Evolutionary conservation across 495 filamentous ascomycete genomes (phyloP), one percentile per base, ranked within the genome.

Genomic region (Parathielavia hyrcaniae): DNA sequence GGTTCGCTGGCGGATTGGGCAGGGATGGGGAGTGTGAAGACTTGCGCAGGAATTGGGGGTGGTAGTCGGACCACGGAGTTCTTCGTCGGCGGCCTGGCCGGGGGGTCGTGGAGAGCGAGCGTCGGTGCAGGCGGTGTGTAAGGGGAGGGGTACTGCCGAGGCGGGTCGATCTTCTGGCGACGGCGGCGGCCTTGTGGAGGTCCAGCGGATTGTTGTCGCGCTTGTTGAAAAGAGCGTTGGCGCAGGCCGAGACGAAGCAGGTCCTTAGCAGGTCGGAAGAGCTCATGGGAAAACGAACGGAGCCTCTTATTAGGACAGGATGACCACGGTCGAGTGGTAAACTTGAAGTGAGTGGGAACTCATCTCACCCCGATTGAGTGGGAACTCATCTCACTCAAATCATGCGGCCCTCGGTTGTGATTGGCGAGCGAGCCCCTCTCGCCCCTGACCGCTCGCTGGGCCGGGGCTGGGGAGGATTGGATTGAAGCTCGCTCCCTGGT

Each of bases 321-420:
- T 47, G 59, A 57, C 43, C 55, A 56, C 26, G 2, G 6, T 30
- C 56, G 61, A n/a, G n/a, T n/a, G n/a, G n/a, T n/a, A n/a, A n/a
- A n/a, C n/a, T n/a, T n/a, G n/a, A n/a, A n/a, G n/a, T n/a, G n/a
- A 50, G 67, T 69, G 69, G 69, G 62, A 64, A 68, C 68, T 70
- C 68, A 70, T 70, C 68, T 70, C 68, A 59, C 60, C 62, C 58
- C 22, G 50, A 54, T 66, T n/a, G n/a, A 50, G 67, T 69, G 69
- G 69, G 62, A 64, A 68, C 68, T 70, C 68, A 70, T 70, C 68
- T 70, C 68, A 59, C 60, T 60, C 58, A 30, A 53, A 54, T 66
- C 58, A 68, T 61, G 62, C 57, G 62, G 59, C 50, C 49, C 60
- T 59, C 44, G 61, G 57, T 38, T 65, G 44, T 64, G 44, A 70